phyloP scores from a whole-genome alignment of 2,329 filamentous ascomycete species.

The Balansia obtecta region DNA sequence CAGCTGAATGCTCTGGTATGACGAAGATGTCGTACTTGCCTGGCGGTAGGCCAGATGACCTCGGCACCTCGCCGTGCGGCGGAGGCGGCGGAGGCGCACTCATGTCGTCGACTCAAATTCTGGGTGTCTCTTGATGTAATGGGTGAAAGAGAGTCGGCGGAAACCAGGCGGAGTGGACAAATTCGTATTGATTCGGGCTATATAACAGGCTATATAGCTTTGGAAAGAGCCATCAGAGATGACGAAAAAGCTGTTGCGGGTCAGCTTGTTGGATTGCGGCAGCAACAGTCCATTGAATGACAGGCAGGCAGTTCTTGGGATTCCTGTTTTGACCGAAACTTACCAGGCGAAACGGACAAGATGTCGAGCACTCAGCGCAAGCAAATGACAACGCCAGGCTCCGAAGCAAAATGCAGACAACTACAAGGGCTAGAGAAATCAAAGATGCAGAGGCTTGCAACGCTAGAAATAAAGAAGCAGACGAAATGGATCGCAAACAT shows the following conservation, averaged over 20 bases:
- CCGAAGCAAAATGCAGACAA: constrained; percentile 11
- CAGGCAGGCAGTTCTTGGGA: too few relatives aligned
- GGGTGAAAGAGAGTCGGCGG: background rate
- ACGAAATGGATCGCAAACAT: background rate
- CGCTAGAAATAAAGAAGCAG: background rate
- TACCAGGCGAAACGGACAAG: background rate
- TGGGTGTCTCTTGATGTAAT: background rate
- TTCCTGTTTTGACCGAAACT: background rate
- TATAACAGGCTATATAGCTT: constrained; percentile 14
- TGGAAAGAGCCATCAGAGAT: constrained; percentile 18
- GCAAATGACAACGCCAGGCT: constrained; percentile 17
- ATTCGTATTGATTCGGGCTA: constrained; percentile 10
- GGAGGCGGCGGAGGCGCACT: constrained; percentile 67
- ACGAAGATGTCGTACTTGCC: constrained; percentile 97
- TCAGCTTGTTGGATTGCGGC: constrained; percentile 4
- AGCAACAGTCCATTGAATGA: background rate
- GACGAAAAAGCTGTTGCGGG: constrained; percentile 1
- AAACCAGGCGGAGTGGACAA: background rate
- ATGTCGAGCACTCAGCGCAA: constrained; percentile 8
- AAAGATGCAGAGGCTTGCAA: constrained; percentile 9
- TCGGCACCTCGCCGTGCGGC: constrained; percentile 70
- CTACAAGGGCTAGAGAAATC: constrained; percentile 6
- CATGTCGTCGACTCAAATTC: constrained; percentile 20
- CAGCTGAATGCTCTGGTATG: constrained; percentile 82
- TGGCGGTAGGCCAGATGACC: constrained; percentile 58